These are phyloP conservation scores for Lentinus brumalis DNA, from an alignment of 768 basidiomycete species.

Conservation along the genomic window DNA sequence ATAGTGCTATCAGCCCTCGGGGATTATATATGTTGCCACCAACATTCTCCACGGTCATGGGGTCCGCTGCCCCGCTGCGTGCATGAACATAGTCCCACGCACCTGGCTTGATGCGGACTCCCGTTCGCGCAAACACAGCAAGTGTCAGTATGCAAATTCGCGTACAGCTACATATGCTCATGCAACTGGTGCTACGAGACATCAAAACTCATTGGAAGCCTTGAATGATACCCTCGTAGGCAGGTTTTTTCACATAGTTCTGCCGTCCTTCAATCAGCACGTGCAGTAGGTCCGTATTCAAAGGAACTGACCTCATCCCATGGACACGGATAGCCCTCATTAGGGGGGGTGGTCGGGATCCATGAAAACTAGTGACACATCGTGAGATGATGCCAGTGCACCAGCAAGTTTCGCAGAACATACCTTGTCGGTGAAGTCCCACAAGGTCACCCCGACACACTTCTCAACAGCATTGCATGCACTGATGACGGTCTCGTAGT, in stretches of 20 bases:
- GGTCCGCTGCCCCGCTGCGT: background rate
- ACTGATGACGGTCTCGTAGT: constrained; percentile 54
- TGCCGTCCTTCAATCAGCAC: background rate
- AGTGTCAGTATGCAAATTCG: background rate
- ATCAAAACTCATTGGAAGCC: constrained; percentile 10
- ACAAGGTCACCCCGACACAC: constrained; percentile 41
- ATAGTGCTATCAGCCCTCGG: background rate
- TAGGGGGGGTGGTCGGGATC: constrained; percentile 33
- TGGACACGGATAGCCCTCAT: constrained; percentile 32
- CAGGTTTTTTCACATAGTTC: constrained; percentile 25
- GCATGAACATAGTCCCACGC: background rate
- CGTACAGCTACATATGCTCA: background rate
- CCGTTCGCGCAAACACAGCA: too few species aligned
- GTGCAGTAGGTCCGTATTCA: background rate
- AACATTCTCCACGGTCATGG: constrained; percentile 4
- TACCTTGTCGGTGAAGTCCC: constrained; percentile 43
- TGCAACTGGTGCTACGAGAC: background rate
- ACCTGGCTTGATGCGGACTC: background rate
- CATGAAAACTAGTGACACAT: constrained; percentile 31
- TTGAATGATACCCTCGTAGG: constrained; percentile 27
- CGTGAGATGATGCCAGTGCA: background rate
- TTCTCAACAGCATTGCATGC: constrained; percentile 46
- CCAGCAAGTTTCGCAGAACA: background rate
- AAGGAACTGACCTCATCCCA: constrained; percentile 28
- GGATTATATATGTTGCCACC: background rate